phyloP scores from a whole-genome alignment of 2,329 filamentous ascomycete species.

The Clarireedia hainanense region DNA sequence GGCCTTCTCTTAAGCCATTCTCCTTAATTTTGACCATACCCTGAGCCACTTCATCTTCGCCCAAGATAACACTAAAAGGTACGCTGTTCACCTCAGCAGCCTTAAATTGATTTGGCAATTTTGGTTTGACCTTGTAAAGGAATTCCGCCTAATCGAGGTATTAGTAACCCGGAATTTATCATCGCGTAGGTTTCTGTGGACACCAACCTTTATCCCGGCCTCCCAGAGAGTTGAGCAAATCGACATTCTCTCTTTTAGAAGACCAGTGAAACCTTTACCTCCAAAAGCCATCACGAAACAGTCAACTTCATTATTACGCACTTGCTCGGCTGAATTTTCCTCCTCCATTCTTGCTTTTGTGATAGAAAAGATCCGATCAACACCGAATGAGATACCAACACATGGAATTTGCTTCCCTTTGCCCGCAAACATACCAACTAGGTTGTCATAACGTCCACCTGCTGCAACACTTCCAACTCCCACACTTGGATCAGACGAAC shows the following conservation, averaged over 20 bases:
- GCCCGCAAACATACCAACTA: constrained; percentile 88
- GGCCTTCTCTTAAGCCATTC: constrained; percentile 68
- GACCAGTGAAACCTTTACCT: constrained; percentile 72
- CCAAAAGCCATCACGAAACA: constrained; percentile 95
- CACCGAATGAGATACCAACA: constrained; percentile 86
- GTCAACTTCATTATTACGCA: constrained; percentile 70
- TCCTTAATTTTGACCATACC: constrained; percentile 87
- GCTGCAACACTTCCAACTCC: constrained; percentile 85
- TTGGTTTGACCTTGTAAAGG: constrained; percentile 83
- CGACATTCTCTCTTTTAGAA: constrained; percentile 76
- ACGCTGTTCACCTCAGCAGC: constrained; percentile 72
- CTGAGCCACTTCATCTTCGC: constrained; percentile 77
- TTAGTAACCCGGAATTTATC: constrained; percentile 8
- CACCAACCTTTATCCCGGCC: constrained; percentile 68
- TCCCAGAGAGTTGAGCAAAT: constrained; percentile 74
- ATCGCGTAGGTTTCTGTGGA: background rate
- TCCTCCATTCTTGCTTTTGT: constrained; percentile 68
- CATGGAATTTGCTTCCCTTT: constrained; percentile 75
- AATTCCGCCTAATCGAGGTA: constrained; percentile 60
- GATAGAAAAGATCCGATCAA: constrained; percentile 92
- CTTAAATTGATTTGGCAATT: constrained; percentile 84
- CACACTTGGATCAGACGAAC: constrained; percentile 70
- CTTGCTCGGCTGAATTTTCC: constrained; percentile 44
- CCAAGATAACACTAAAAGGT: constrained; percentile 81
- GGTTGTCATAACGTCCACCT: constrained; percentile 83